Evolutionary conservation across 176 grass and related monocot genomes (phyloP), one percentile per base, ranked within the genome.

Genomic region (Chloris gayana): DNA sequence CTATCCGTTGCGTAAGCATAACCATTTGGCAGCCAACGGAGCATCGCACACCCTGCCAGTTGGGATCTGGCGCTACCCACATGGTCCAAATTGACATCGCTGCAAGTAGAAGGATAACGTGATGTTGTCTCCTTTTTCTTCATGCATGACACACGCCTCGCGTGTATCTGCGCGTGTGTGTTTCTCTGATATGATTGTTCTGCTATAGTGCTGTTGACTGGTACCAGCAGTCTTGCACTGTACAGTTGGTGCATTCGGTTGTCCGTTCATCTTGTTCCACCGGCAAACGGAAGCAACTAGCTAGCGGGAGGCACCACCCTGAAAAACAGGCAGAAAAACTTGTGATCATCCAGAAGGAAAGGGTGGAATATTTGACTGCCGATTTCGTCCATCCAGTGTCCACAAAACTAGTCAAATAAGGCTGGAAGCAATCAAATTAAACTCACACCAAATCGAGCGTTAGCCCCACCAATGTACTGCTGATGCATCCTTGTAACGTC

Each of bases 71-170:
- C 22, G 44, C n/a, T 32, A 21, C 74, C 27, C 14, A 33, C 37
- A 18, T n/a, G 15, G 60, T 71, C 31, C 66, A 64, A 4, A 70
- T 82, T 29, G 66, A 7, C 34, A 77, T 57, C 44, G n/a, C 80
- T 33, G 73, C 72, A 64, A 64, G 54, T 24, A 56, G 54, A 45
- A 72, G 37, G 62, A 5, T 62, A 63, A 75, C 47, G 71, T 75
- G 71, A n/a, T 45, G 13, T 26, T 69, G 82, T 32, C 34, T 54
- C 33, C 2, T 15, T 83, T 83, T 64, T 44, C 35, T 33, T 45
- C 9, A 61, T 26, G 9, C 56, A 26, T 29, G 58, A 14, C 25
- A 61, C 2, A 29, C 4, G 58, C 2, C 25, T 66, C 2, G 32
- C 26, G 22, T 65, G 72, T 34, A 47, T 45, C 72, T 12, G 19